A percentile compares a stretch with the other conserved stretches of the same genome.
These are phyloP conservation scores for Globisporangium nunn DNA, from an alignment of 352 stramenopile species.

Conservation along the genomic window DNA sequence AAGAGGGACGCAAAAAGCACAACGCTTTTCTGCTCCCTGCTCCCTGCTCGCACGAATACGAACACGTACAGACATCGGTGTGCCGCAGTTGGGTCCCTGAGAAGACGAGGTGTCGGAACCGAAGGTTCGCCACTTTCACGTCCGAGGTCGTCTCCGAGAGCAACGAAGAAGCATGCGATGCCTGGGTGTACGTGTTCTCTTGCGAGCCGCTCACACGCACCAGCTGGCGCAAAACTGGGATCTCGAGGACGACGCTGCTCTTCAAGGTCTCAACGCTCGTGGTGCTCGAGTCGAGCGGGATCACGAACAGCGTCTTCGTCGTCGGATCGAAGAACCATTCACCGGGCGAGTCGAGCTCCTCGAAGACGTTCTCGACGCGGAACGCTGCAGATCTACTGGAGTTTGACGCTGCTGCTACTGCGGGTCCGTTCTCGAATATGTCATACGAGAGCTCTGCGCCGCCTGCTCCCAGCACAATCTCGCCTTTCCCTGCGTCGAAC, in stretches of 20 bases:
- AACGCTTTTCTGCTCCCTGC: too few species aligned
- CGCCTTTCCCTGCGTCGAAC: slow-evolving; percentile 15
- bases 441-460: slow-evolving; percentile 41
- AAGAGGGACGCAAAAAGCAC: too few species aligned
- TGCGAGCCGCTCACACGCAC: slow-evolving; percentile 49
- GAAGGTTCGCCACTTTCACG: slow-evolving; percentile 26
- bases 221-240: slow-evolving; percentile 55
- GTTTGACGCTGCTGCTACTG: not conserved
- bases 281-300: slow-evolving; percentile 29
- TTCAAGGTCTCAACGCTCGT: slow-evolving; percentile 18
- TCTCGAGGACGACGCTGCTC: slow-evolving; percentile 29
- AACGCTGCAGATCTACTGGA: slow-evolving; percentile 16
- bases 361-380: slow-evolving; percentile 56
- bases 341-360: slow-evolving; percentile 52
- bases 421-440: slow-evolving; percentile 27
- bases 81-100: slow-evolving; percentile 53
- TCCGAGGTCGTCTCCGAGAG: slow-evolving; percentile 42
- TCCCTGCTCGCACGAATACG: not conserved
- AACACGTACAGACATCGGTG: slow-evolving; percentile 50
- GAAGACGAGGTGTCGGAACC: slow-evolving; percentile 56
- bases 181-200: slow-evolving; percentile 38
- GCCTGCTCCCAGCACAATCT: slow-evolving; percentile 36
- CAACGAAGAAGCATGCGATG: slow-evolving; percentile 32
- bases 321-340: slow-evolving; percentile 63
- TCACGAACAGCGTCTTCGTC: slow-evolving; percentile 44